A percentile compares a stretch with the other conserved stretches of the same genome.
Conservation (phyloP, 2,329 filamentous ascomycete species). For the Arthroderma uncinatum region DNA sequence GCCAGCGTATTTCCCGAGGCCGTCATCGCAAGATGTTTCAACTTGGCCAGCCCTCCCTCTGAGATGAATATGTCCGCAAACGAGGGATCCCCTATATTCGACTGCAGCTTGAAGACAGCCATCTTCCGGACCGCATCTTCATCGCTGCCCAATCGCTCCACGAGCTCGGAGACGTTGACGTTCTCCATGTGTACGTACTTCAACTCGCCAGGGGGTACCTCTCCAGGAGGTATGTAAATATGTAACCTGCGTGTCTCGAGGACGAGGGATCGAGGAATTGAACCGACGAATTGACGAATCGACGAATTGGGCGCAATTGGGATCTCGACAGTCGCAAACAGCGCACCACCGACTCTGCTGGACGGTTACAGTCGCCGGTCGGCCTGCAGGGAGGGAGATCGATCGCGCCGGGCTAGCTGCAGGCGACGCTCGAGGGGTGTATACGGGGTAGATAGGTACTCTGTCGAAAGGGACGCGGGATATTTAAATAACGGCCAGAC, state of each 20-base stretch:
- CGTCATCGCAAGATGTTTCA: slow-evolving; percentile 72
- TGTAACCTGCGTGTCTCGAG: too few relatives aligned
- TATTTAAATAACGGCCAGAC: background rate
- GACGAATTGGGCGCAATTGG: too few relatives aligned
- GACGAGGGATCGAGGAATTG: too few relatives aligned
- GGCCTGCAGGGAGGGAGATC: background rate
- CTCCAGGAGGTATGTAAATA: background rate
- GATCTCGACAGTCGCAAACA: too few relatives aligned
- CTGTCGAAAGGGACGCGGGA: background rate
- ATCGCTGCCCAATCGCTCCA: slow-evolving; percentile 48
- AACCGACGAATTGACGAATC: too few relatives aligned
- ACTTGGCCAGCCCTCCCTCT: slow-evolving; percentile 68
- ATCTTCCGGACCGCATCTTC: slow-evolving; percentile 93
- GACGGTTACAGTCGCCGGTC: background rate
- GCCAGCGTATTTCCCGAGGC: slow-evolving; percentile 88
- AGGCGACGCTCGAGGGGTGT: too few relatives aligned
- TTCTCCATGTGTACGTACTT: slow-evolving; percentile 39
- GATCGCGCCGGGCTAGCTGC: too few relatives aligned
- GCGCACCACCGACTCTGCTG: too few relatives aligned
- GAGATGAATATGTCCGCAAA: slow-evolving; percentile 95
- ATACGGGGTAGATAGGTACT: too few relatives aligned
- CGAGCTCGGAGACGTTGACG: slow-evolving; percentile 46
- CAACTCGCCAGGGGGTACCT: background rate
- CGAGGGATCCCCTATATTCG: slow-evolving; percentile 85
- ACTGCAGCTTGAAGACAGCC: slow-evolving; percentile 97